A percentile compares a stretch with the other conserved stretches of the same genome.
Conservation (phyloP, 2,329 filamentous ascomycete species). For the Ophiobolus disseminans region DNA sequence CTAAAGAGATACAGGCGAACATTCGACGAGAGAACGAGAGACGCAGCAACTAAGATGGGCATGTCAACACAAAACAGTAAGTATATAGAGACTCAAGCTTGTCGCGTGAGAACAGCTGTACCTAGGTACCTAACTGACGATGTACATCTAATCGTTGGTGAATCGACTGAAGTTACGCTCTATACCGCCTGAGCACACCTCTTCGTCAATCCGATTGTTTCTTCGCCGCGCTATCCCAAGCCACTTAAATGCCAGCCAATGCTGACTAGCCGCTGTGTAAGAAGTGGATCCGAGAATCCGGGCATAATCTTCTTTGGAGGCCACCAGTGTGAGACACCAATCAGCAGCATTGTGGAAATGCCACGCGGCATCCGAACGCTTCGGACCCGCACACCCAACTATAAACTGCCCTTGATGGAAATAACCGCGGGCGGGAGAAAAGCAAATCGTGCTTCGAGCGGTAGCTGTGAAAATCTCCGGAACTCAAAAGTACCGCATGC, state of each 20-base stretch:
- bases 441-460: constrained; percentile 44
- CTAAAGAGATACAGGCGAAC: background rate
- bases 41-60: background rate
- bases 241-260: constrained; percentile 6
- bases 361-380: constrained; percentile 19
- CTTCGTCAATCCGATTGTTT: no score
- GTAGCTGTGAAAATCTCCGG: constrained; percentile 27
- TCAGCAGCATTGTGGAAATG: constrained; percentile 23
- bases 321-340: constrained; percentile 25
- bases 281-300: constrained; percentile 23
- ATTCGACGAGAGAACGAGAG: background rate
- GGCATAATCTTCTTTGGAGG: constrained; percentile 16
- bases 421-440: constrained; percentile 22
- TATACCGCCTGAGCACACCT: no score
- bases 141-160: no score
- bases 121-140: no score
- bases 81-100: no score
- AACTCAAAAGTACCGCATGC: no score
- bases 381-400: constrained; percentile 20
- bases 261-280: constrained; percentile 15
- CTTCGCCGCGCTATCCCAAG: constrained; percentile 19
- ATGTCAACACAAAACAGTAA: no score
- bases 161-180: no score
- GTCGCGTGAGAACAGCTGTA: no score
- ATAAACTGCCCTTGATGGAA: constrained; percentile 18